Percentiles rank a stretch among this genome's conserved stretches.
phyloP scores from a whole-genome alignment of 441 rosid genomes.

The Gossypium aridum region DNA sequence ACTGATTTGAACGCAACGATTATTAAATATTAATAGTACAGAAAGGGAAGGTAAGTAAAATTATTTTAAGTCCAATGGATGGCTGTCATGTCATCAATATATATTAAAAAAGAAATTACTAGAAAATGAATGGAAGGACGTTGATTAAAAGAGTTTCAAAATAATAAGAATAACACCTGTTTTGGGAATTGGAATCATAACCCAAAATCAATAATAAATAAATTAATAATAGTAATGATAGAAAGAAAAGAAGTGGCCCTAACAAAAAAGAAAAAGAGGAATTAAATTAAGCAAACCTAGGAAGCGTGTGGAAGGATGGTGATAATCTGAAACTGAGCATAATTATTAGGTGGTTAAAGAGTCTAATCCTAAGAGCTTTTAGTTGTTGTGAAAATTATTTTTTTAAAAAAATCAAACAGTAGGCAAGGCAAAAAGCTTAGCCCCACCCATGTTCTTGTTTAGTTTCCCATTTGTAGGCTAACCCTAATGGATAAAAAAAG shows the following conservation, averaged over 20 bases:
- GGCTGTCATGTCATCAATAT: no score
- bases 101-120: no score
- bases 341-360: conserved; percentile 44
- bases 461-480: not conserved
- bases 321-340: conserved; percentile 24
- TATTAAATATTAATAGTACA: no score
- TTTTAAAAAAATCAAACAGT: conserved; percentile 13
- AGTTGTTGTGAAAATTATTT: no score
- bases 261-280: not conserved
- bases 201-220: not conserved
- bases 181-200: not conserved
- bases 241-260: not conserved
- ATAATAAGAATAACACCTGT: not conserved
- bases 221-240: no score
- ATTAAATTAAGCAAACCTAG: not conserved
- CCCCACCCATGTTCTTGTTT: conserved; percentile 38
- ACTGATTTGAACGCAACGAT: no score
- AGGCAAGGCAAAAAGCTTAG: conserved; percentile 16
- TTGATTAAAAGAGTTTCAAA: not conserved
- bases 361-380: conserved; percentile 29
- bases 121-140: no score
- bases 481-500: not conserved
- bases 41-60: no score
- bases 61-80: no score
- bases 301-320: conserved; percentile 21